Conservation (phyloP, 164 flowering plant genomes). For the Houttuynia cordata region DNA sequence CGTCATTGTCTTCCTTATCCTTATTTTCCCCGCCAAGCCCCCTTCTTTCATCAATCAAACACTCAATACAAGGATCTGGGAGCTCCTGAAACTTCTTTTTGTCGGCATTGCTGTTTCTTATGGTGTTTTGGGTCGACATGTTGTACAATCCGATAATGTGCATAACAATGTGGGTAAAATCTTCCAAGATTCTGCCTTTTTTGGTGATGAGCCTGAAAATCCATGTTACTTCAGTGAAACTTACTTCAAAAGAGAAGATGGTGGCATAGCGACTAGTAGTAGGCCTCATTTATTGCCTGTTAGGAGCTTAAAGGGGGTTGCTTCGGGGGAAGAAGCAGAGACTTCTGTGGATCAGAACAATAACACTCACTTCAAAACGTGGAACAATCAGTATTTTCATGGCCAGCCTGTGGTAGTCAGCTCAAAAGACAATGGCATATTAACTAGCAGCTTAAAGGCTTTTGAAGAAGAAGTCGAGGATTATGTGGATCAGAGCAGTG, state of each 20-base stretch:
- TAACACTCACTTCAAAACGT: conserved; percentile 58
- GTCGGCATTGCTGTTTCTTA: conserved; percentile 90
- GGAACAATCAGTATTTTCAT: conserved; percentile 56
- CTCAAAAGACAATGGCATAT: conserved; percentile 22
- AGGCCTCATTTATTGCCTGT: no score
- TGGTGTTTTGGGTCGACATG: conserved; percentile 67
- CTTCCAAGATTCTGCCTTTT: conserved; percentile 69
- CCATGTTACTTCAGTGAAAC: conserved; percentile 27
- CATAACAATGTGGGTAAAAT: conserved; percentile 50
- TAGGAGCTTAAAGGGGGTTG: conserved; percentile 59
- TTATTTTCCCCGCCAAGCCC: conserved; percentile 65
- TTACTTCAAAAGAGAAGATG: conserved; percentile 44
- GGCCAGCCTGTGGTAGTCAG: conserved; percentile 45
- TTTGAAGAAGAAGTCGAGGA: conserved; percentile 16
- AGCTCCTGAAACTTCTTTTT: conserved; percentile 72
- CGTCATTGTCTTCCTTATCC: conserved; percentile 30
- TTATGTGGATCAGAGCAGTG: conserved; percentile 8
- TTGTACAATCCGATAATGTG: conserved; percentile 39
- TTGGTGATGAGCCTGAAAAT: conserved; percentile 55
- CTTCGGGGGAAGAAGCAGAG: conserved; percentile 17
- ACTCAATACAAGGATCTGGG: conserved; percentile 55
- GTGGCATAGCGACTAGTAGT: conserved; percentile 9
- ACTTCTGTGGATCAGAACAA: conserved; percentile 15
- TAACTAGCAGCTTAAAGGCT: conserved; percentile 42
- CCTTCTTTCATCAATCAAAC: conserved; percentile 60